Percentiles rank a stretch among this genome's conserved stretches.
phyloP scores from a whole-genome alignment of 345 rosid genomes.

The Arabis alpina region DNA sequence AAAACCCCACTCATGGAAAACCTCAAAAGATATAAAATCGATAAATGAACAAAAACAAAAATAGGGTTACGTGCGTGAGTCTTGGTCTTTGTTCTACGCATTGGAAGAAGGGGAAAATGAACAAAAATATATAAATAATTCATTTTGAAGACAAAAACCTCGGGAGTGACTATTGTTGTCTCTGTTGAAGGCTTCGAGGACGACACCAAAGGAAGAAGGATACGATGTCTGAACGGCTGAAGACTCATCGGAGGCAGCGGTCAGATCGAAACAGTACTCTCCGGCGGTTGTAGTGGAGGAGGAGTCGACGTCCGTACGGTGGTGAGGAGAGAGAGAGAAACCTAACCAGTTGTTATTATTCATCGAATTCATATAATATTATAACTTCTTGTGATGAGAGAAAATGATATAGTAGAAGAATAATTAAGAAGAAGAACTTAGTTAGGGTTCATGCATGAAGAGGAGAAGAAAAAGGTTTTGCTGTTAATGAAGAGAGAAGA shows the following conservation, averaged over 20 bases:
- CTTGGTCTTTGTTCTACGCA: constrained; percentile 48
- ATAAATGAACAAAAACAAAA: neutral
- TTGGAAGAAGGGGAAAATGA: constrained; percentile 30
- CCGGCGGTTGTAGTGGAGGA: constrained; percentile 57
- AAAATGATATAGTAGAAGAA: neutral
- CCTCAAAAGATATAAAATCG: constrained; percentile 17
- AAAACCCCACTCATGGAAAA: constrained; percentile 25
- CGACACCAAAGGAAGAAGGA: constrained; percentile 58
- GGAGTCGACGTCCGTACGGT: constrained; percentile 25
- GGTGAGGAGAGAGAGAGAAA: constrained; percentile 74
- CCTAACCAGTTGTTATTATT: constrained; percentile 70
- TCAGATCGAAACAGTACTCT: constrained; percentile 55
- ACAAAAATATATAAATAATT: constrained; percentile 5
- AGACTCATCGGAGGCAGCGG: constrained; percentile 42
- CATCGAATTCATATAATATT: constrained; percentile 40
- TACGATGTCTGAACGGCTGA: constrained; percentile 51
- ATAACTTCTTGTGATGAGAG: neutral
- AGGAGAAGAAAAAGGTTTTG: constrained; percentile 38
- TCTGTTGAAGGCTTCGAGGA: constrained; percentile 63
- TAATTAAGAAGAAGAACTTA: constrained; percentile 20
- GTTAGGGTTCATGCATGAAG: constrained; percentile 51
- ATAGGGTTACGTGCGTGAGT: constrained; percentile 36
- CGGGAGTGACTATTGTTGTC: constrained; percentile 66
- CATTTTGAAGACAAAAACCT: constrained; percentile 42
- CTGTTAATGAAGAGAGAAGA: constrained; percentile 38